Evolutionary conservation across 257 asterid species (phyloP).

Genomic region (Nicotiana benthamiana): DNA sequence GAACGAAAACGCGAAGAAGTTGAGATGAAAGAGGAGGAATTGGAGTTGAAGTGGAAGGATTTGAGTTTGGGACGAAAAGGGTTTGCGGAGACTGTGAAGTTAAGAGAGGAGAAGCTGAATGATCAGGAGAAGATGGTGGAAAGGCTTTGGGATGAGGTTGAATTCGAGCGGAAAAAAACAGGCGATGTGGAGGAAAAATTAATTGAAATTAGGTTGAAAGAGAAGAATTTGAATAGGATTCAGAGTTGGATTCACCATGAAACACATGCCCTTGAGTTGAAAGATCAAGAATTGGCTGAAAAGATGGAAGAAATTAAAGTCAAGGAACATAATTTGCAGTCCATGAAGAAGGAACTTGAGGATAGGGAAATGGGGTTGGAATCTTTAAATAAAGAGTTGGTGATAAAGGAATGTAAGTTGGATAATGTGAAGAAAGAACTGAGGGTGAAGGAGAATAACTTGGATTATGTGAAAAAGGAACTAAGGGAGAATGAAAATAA

Average conservation of each 20-base stretch:
- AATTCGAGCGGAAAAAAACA: not conserved
- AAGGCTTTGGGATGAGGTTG: not conserved
- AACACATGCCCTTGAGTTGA: not conserved
- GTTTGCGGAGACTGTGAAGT: constrained; percentile 3
- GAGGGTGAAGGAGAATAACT: not conserved
- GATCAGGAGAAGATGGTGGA: constrained; percentile 15
- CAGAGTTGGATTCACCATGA: not conserved
- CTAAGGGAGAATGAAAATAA: not conserved
- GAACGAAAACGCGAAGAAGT: not conserved
- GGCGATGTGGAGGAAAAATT: constrained; percentile 10
- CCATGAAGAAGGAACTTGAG: not conserved
- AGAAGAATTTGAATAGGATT: not conserved
- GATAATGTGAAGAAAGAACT: not conserved
- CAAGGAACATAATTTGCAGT: not conserved
- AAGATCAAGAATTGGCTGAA: constrained; percentile 1
- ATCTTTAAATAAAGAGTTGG: not conserved
- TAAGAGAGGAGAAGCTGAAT: constrained; percentile 8
- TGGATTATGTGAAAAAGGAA: not conserved
- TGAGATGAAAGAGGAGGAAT: constrained; percentile 7
- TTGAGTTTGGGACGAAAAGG: not conserved
- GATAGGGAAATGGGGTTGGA: not conserved
- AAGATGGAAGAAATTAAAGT: not conserved
- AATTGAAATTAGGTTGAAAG: not conserved
- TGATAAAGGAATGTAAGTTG: not conserved
- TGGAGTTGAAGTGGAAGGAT: not conserved